phyloP scores from a whole-genome alignment of 768 basidiomycete species.

The Butyriboletus loyo region DNA sequence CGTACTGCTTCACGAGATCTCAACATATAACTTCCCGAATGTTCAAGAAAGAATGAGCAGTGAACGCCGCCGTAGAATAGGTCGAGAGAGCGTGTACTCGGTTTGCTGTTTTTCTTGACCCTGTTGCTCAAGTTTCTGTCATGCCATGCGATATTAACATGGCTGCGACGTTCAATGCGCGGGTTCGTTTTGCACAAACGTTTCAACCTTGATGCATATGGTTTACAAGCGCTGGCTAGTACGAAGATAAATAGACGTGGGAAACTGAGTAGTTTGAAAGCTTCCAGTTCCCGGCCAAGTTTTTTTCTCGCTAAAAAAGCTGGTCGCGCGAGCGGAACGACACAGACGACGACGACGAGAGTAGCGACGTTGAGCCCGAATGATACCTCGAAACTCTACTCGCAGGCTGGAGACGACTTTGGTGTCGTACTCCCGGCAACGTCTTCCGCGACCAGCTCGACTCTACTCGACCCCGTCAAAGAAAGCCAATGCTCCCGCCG shows the following conservation, averaged over 20 bases:
- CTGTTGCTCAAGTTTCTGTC: neutral
- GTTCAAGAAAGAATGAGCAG: neutral
- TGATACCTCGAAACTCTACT: slow-evolving; percentile 31
- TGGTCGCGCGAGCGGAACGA: slow-evolving; percentile 19
- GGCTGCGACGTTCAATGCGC: neutral
- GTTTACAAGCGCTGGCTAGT: too few relatives aligned
- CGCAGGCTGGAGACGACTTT: slow-evolving; percentile 38
- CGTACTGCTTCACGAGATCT: neutral
- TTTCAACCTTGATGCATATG: too few relatives aligned
- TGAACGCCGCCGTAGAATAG: neutral
- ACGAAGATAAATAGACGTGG: too few relatives aligned
- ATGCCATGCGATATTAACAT: neutral
- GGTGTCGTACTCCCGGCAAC: slow-evolving; percentile 60
- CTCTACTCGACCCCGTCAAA: slow-evolving; percentile 68
- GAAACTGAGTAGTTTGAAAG: neutral
- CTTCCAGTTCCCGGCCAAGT: neutral
- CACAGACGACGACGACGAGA: slow-evolving; percentile 7
- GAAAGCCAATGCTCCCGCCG: slow-evolving; percentile 50
- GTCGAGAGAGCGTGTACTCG: neutral
- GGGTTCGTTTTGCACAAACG: neutral
- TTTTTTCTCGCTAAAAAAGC: slow-evolving; percentile 6
- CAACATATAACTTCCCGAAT: too few relatives aligned
- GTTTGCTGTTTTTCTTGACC: neutral
- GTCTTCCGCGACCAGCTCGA: slow-evolving; percentile 66
- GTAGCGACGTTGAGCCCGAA: slow-evolving; percentile 11